Conservation (phyloP, 192 early-diverging fungal species). For the Thamnidium elegans region DNA sequence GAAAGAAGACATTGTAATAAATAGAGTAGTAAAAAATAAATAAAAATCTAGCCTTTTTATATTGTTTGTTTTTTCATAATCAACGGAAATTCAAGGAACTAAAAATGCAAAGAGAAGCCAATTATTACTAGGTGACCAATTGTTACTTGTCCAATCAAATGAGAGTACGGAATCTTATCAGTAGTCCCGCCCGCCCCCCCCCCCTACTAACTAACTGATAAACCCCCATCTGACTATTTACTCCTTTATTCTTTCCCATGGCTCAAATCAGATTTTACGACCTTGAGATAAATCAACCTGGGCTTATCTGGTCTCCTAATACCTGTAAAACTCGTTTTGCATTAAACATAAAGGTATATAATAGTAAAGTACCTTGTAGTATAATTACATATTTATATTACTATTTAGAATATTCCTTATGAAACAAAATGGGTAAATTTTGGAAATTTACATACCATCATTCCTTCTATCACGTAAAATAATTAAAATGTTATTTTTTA, state of each 20-base stretch:
- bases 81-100: constrained; percentile 17
- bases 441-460: constrained; percentile 5
- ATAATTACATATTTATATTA: no score
- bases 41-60: constrained; percentile 7
- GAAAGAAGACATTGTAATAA: not conserved
- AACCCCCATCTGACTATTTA: not conserved
- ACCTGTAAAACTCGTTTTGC: constrained; percentile 23
- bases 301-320: constrained; percentile 26
- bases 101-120: constrained; percentile 15
- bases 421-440: constrained; percentile 24
- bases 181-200: not conserved
- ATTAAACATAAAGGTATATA: constrained; percentile 26
- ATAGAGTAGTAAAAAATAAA: constrained; percentile 5
- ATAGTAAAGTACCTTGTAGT: not conserved
- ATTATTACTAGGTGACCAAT: constrained; percentile 17
- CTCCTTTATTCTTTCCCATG: constrained; percentile 8
- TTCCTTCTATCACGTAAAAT: constrained; percentile 20
- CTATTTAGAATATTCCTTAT: constrained; percentile 20
- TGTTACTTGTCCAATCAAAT: constrained; percentile 6
- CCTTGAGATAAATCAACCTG: constrained; percentile 3
- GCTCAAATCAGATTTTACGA: constrained; percentile 22
- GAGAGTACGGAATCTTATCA: constrained; percentile 16
- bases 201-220: not conserved
- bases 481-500: no score
- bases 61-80: constrained; percentile 6